Evolutionary conservation across 305 asterid species (phyloP), one percentile per base, ranked within the genome.

Genomic region (Rubia balearica): DNA sequence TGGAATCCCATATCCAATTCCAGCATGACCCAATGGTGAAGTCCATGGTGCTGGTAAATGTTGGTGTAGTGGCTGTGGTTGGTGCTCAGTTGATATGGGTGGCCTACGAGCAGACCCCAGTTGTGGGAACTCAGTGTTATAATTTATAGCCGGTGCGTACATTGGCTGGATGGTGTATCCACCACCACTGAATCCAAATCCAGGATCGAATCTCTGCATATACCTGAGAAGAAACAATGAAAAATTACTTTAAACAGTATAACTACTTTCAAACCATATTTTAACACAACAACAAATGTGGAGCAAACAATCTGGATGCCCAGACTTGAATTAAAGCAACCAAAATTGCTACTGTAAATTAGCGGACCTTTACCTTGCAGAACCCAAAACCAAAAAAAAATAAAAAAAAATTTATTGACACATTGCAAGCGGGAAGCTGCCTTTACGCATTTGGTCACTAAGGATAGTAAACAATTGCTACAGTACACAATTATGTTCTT

Each of bases 181-280:
- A 36, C 90, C 96, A 65, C 92, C 96, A 83, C 78, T 82, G 73
- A 83, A 95, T 77, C 99, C 99, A 81, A 90, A 95, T 30, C 96
- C 98, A 57, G 98, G 99, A 82, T 95, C 98, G 82, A 95, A 95
- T 78, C 99, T 90, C 80, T 95, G 99, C 90, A 83, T 65, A 87
- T 90, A 95, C 76, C 99, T 95, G 80, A 55, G 68, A 53, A 45
- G 51, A 59, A 21, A 65, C 17, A 0, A 68, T 17, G 36, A 17
- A 43, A 41, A n/a, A 16, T 48, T 45, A 43, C 69, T 21, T 16
- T 46, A 27, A 61, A 36, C 40, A 61, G 11, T 13, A n/a, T 12
- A 13, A 3, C 38, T 61, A 30, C 5, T 3, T 17, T 6, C 17
- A 51, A 13, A 36, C 5, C 9, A 61, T 12, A 61, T 61, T 33